Evolutionary conservation across 2,329 filamentous ascomycete species (phyloP).

Genomic region (Exophiala spinifera): DNA sequence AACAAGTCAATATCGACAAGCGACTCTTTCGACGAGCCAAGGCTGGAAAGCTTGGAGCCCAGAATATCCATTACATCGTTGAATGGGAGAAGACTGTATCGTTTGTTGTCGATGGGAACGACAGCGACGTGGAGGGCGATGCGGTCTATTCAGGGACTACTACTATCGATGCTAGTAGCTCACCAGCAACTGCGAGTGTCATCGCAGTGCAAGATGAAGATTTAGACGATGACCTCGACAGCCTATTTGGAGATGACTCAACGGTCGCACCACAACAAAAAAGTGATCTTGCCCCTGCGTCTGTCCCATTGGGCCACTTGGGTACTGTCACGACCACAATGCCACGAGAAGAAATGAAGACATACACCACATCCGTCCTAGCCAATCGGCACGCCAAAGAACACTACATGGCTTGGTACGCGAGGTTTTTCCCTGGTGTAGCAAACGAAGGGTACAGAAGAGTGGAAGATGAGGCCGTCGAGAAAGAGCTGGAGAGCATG

Average conservation of each 20-base stretch:
- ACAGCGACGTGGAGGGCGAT: not conserved
- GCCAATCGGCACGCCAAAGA: conserved; percentile 27
- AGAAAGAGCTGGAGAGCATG: conserved; percentile 14
- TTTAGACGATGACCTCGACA: conserved; percentile 8
- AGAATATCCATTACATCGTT: conserved; percentile 14
- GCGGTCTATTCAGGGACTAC: not conserved
- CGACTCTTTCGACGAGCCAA: conserved; percentile 18
- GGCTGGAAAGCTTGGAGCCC: conserved; percentile 3
- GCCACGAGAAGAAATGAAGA: conserved; percentile 9
- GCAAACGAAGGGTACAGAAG: conserved; percentile 22
- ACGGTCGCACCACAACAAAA: not conserved
- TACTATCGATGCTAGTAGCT: too few species aligned
- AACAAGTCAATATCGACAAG: conserved; percentile 14
- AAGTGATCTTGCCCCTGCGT: too few species aligned
- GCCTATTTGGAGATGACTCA: conserved; percentile 10
- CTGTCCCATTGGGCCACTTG: too few species aligned
- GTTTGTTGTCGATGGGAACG: conserved; percentile 1
- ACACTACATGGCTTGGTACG: conserved; percentile 25
- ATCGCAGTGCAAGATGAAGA: not conserved
- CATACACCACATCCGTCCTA: conserved; percentile 18
- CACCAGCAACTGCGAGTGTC: not conserved
- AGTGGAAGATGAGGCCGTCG: conserved; percentile 21
- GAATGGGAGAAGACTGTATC: conserved; percentile 23
- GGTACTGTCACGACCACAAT: conserved; percentile 2
- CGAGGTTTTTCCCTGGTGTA: conserved; percentile 17